A percentile compares a stretch with the other conserved stretches of the same genome.
These are phyloP conservation scores for Fusarium redolens DNA, from an alignment of 2,329 filamentous ascomycete species.

Conservation along the genomic window DNA sequence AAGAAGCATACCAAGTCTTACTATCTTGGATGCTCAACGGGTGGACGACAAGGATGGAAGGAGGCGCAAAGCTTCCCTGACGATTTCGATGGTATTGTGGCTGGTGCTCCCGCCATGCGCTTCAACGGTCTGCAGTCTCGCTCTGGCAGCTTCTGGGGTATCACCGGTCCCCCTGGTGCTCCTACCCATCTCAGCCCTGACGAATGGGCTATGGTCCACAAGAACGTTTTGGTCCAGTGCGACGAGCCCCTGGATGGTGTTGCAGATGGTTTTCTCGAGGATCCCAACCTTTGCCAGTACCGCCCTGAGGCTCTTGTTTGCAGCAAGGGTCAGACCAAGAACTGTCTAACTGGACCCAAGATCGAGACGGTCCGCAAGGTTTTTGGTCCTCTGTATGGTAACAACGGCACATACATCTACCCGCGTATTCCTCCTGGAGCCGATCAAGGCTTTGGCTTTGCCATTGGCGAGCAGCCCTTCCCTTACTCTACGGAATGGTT, in stretches of 20 bases:
- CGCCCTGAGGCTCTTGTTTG: slow-evolving; percentile 56
- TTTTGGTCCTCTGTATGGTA: slow-evolving; percentile 35
- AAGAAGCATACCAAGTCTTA: slow-evolving; percentile 58
- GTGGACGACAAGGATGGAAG: slow-evolving; percentile 68
- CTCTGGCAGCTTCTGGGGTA: slow-evolving; percentile 21
- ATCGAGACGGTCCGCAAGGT: slow-evolving; percentile 23
- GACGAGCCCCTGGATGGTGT: slow-evolving; percentile 61
- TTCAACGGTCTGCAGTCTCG: slow-evolving; percentile 43
- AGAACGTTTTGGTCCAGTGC: slow-evolving; percentile 61
- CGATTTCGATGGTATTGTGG: slow-evolving; percentile 65
- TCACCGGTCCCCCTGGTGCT: slow-evolving; percentile 8
- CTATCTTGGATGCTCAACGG: slow-evolving; percentile 69
- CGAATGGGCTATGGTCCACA: slow-evolving; percentile 56
- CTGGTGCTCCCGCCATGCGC: slow-evolving; percentile 61
- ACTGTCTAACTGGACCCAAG: slow-evolving; percentile 19
- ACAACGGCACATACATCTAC: slow-evolving; percentile 46
- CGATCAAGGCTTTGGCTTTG: slow-evolving; percentile 42
- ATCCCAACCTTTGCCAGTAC: slow-evolving; percentile 59
- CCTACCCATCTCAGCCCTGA: slow-evolving; percentile 36
- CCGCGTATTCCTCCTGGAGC: slow-evolving; percentile 43
- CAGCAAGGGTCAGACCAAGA: neutral
- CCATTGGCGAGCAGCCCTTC: neutral
- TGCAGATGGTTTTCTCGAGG: slow-evolving; percentile 61
- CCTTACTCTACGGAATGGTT: slow-evolving; percentile 46
- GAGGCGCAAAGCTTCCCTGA: slow-evolving; percentile 64